Evolutionary conservation across 352 stramenopile genomes (phyloP), one percentile per base, ranked within the genome.

Genomic region (Pythium insidiosum): DNA sequence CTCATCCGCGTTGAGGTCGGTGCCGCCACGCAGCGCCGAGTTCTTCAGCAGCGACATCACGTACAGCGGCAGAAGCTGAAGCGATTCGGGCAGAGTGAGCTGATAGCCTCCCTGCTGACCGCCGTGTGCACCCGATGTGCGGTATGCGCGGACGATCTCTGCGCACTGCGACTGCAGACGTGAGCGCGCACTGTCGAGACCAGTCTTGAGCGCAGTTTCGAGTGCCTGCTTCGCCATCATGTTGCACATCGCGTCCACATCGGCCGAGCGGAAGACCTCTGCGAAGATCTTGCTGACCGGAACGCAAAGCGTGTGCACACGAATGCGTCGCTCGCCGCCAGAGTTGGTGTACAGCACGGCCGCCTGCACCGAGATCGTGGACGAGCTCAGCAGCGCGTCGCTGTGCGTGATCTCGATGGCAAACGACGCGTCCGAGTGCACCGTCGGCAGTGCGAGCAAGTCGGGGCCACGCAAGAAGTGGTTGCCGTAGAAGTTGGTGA

Each of bases 401-500:
- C 98, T 97, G 66, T 99, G 94, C 40, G 80, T 89, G 43, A 99
- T 86, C 63, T 99, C 96, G 50, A 99, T 85, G 2, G 74, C 95
- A 63, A 97, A 99, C 5, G 95, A 93, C 18, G 90, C 96, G 58
- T 99, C 97, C 4, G 88, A 71, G 45, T 96, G 95, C 61, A 83
- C 94, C 40, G 96, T 98, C 20, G 97, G 97, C 24, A 99, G 67
- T 13, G 96, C 94, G 47, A 99, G 65, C 0, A 99, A 73, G 64
- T 99, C 97, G 2, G 91, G 95, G 18, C 95, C 96, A 22, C 96
- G 88, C 60, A 99, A 84, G 61, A 97, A 98, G 54, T 98, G 98
- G 61, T 99, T 99, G 56, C 97, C 97, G 66, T 99, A 98, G 61
- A 99, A 99, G 58, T 97, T 98, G 23, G 79, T 82, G 36, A 99